Percentiles rank a stretch among this genome's conserved stretches.
Evolutionary conservation across 768 basidiomycete species (phyloP).

Genomic region (Collybia sp.): DNA sequence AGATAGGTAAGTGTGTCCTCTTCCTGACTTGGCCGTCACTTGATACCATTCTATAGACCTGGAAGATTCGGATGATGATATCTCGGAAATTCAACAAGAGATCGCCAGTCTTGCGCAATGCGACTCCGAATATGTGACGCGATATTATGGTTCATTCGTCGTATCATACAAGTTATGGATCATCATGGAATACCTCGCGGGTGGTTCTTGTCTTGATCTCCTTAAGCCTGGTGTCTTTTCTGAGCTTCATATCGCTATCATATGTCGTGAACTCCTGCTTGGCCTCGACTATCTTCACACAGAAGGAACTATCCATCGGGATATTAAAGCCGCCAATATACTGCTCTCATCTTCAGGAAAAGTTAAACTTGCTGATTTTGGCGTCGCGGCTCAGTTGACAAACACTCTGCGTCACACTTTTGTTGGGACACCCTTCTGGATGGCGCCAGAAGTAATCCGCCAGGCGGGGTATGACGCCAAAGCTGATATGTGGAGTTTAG

Average conservation of each 20-base stretch:
- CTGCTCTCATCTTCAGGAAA: conserved; percentile 85
- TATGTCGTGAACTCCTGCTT: conserved; percentile 87
- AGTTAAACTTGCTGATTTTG: conserved; percentile 98
- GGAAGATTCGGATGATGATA: conserved; percentile 98
- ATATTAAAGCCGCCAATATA: conserved; percentile 98
- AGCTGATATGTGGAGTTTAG: conserved; percentile 97
- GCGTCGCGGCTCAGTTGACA: conserved; percentile 95
- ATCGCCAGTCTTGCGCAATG: conserved; percentile 95
- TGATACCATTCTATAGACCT: conserved; percentile 54
- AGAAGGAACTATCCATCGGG: conserved; percentile 95
- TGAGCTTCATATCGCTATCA: conserved; percentile 91
- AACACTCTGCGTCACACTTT: conserved; percentile 94
- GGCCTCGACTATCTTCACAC: conserved; percentile 96
- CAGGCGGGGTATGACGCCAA: conserved; percentile 95
- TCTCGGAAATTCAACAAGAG: conserved; percentile 97
- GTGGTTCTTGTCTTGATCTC: conserved; percentile 96
- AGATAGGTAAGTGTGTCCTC: conserved; percentile 70
- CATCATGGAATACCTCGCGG: conserved; percentile 98
- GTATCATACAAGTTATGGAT: conserved; percentile 98
- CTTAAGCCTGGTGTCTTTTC: conserved; percentile 89
- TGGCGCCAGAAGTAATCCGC: conserved; percentile 98
- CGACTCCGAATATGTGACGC: conserved; percentile 94
- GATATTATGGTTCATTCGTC: conserved; percentile 96
- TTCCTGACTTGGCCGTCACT: conserved; percentile 1
- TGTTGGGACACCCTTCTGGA: conserved; percentile 97